phyloP scores from a whole-genome alignment of 176 grass and related monocot species.

The Guadua angustifolia region DNA sequence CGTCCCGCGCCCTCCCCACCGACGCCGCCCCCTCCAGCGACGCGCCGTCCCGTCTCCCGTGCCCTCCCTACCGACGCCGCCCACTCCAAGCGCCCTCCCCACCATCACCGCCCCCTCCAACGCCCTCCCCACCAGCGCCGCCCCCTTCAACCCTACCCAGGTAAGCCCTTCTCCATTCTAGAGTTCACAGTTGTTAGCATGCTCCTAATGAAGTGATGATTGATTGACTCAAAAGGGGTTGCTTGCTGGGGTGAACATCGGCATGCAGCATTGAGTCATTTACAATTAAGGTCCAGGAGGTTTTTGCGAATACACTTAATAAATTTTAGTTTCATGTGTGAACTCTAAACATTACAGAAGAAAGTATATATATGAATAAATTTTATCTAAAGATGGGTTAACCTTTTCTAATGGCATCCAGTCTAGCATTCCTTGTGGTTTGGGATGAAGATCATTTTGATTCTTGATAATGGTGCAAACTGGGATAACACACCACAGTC shows the following conservation, averaged over 20 bases:
- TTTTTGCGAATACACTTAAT: not conserved
- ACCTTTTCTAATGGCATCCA: not conserved
- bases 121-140: too few relatives aligned
- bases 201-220: conserved; percentile 3
- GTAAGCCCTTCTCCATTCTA: too few relatives aligned
- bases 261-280: not conserved
- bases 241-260: not conserved
- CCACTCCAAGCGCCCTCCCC: too few relatives aligned
- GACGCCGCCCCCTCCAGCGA: too few relatives aligned
- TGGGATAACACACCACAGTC: not conserved
- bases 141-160: too few relatives aligned
- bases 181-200: conserved; percentile 4
- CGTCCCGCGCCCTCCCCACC: too few relatives aligned
- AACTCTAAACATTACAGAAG: not conserved
- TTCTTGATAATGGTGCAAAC: not conserved
- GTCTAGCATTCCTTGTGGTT: not conserved
- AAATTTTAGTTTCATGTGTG: not conserved
- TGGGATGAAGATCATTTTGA: not conserved
- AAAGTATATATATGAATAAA: not conserved
- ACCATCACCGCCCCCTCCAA: too few relatives aligned
- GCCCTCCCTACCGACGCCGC: too few relatives aligned
- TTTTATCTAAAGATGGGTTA: not conserved
- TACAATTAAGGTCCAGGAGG: not conserved
- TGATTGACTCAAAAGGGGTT: not conserved
- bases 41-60: too few relatives aligned